Conservation (phyloP, 2,329 filamentous ascomycete species). For the Phaeophleospora eucalypticola region DNA sequence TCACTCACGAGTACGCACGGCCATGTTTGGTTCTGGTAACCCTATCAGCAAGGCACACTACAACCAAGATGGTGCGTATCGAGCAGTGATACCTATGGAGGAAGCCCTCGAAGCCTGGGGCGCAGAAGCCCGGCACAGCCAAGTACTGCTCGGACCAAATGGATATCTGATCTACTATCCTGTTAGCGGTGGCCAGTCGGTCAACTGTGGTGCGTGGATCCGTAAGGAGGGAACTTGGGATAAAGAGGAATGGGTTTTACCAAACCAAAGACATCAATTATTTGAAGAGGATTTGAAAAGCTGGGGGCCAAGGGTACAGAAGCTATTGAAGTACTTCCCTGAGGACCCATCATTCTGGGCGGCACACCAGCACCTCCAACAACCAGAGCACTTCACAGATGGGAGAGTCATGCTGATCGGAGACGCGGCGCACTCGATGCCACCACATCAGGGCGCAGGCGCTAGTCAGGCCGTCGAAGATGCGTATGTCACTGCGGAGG, state of each 20-base stretch:
- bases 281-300: slow-evolving; percentile 38
- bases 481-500: slow-evolving; percentile 38
- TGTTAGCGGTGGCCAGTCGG: slow-evolving; percentile 51
- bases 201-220: slow-evolving; percentile 54
- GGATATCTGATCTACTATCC: slow-evolving; percentile 61
- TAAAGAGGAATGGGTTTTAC: slow-evolving; percentile 38
- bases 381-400: slow-evolving; percentile 34
- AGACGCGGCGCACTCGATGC: slow-evolving; percentile 62
- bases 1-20: slow-evolving; percentile 51
- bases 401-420: slow-evolving; percentile 56
- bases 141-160: slow-evolving; percentile 44
- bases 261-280: slow-evolving; percentile 36
- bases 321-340: slow-evolving; percentile 38
- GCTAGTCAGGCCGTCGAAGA: slow-evolving; percentile 58
- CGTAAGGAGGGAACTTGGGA: slow-evolving; percentile 37
- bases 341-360: slow-evolving; percentile 46
- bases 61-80: slow-evolving; percentile 57
- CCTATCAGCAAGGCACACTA: slow-evolving; percentile 48
- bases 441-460: slow-evolving; percentile 62
- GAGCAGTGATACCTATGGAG: slow-evolving; percentile 58
- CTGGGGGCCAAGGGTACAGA: slow-evolving; percentile 41
- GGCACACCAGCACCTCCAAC: slow-evolving; percentile 41
- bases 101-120: slow-evolving; percentile 39
- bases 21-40: slow-evolving; percentile 49
- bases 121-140: slow-evolving; percentile 21